Percentiles rank a stretch among this genome's conserved stretches.
Evolutionary conservation across 108 stramenopile species (phyloP).

Genomic region (Aurantiochytrium sp.): DNA sequence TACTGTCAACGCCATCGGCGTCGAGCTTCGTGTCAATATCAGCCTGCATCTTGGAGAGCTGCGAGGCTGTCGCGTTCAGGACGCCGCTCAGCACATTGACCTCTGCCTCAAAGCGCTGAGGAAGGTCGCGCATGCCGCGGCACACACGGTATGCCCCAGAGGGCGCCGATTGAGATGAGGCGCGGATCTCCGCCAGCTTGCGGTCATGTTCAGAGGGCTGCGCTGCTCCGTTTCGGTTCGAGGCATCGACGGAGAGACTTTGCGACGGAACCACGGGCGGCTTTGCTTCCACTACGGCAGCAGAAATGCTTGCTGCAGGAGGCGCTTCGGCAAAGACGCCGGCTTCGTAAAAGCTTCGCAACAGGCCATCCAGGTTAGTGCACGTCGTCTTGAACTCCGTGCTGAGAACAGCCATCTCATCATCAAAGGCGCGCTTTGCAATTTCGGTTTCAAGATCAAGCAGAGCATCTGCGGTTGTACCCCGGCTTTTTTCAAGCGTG

Average conservation of each 20-base stretch:
- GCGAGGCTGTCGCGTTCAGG: background rate
- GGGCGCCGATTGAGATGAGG: background rate
- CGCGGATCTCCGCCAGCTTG: background rate
- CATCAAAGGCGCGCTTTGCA: background rate
- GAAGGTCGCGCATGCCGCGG: background rate
- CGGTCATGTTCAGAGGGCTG: background rate
- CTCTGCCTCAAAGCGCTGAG: background rate
- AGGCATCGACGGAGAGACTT: background rate
- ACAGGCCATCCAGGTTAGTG: background rate
- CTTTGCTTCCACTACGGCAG: background rate
- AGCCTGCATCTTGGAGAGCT: background rate
- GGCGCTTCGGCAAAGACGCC: background rate
- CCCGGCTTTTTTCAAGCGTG: background rate
- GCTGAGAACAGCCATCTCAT: background rate
- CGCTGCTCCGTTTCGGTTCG: background rate
- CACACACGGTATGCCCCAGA: background rate
- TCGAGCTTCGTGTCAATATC: slow-evolving; percentile 1
- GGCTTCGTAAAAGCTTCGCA: background rate
- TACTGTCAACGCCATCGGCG: slow-evolving; percentile 1
- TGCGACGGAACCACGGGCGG: background rate
- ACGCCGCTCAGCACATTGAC: background rate
- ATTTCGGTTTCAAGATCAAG: background rate
- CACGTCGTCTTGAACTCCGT: background rate
- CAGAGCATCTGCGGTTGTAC: background rate
- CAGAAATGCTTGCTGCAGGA: background rate